phyloP scores from a whole-genome alignment of 345 rosid species.

The Eucalyptus globulus region DNA sequence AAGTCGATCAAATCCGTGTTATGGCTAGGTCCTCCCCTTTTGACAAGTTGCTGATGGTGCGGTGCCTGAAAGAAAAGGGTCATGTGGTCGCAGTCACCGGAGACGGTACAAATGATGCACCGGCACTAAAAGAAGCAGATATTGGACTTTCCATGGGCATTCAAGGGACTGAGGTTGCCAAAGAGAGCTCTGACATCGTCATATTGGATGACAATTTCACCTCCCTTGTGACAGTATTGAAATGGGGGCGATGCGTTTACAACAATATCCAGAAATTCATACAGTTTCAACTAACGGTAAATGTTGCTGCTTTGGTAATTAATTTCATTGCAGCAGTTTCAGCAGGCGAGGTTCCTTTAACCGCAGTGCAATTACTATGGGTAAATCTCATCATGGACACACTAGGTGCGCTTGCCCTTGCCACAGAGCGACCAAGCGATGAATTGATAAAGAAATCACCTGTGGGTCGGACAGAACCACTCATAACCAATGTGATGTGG shows the following conservation, averaged over 20 bases:
- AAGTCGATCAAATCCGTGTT: conserved; percentile 43
- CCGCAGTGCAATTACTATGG: no score
- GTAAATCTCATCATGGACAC: no score
- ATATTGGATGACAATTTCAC: conserved; percentile 70
- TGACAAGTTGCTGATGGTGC: conserved; percentile 73
- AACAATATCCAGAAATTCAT: no score
- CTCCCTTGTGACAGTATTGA: conserved; percentile 49
- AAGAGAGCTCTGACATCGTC: conserved; percentile 70
- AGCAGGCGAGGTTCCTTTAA: no score
- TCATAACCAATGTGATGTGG: no score
- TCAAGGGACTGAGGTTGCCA: conserved; percentile 75
- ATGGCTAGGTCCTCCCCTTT: conserved; percentile 81
- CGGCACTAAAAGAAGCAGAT: conserved; percentile 67
- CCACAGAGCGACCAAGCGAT: no score
- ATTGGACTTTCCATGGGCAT: conserved; percentile 78
- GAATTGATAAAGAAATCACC: no score
- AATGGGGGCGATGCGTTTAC: conserved; percentile 40
- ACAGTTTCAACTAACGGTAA: no score
- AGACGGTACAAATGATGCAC: conserved; percentile 78
- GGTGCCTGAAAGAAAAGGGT: conserved; percentile 50
- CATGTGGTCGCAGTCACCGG: conserved; percentile 72
- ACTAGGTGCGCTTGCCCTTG: no score
- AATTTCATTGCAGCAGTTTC: no score
- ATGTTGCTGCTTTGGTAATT: no score
- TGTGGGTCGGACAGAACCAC: no score